Evolutionary conservation across 257 asterid genomes (phyloP).

Genomic region (Euphrasia confusa): DNA sequence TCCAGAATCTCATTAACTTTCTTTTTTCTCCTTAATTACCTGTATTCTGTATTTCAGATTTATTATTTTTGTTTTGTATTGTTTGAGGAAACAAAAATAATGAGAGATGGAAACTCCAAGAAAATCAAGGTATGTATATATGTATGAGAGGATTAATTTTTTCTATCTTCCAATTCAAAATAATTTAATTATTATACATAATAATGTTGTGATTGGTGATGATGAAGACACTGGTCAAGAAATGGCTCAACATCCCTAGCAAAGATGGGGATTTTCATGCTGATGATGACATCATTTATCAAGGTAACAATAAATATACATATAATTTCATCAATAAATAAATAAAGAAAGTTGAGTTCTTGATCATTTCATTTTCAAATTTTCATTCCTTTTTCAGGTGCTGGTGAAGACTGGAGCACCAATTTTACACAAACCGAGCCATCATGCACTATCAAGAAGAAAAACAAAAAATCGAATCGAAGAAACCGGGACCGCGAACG

Average conservation of each 20-base stretch:
- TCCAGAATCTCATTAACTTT: too few relatives aligned
- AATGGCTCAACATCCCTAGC: conserved; percentile 71
- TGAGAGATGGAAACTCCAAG: conserved; percentile 70
- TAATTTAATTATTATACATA: not conserved
- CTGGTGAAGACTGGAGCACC: conserved; percentile 72
- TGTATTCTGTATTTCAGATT: not conserved
- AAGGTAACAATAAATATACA: conserved; percentile 32
- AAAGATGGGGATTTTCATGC: conserved; percentile 74
- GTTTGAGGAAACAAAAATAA: conserved; percentile 54
- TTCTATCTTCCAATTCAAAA: not conserved
- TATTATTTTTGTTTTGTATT: conserved; percentile 1
- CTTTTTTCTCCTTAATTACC: too few relatives aligned
- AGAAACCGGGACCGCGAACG: conserved; percentile 34
- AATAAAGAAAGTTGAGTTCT: not conserved
- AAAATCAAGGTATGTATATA: conserved; percentile 64
- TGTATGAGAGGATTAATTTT: conserved; percentile 23
- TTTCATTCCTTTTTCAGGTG: conserved; percentile 44
- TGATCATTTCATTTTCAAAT: conserved; percentile 1
- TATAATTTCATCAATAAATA: conserved; percentile 10
- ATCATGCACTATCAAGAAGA: conserved; percentile 59
- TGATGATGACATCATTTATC: conserved; percentile 53
- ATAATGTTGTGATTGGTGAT: conserved; percentile 22
- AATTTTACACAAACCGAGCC: conserved; percentile 53
- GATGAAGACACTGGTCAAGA: conserved; percentile 70
- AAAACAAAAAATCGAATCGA: conserved; percentile 45